Base-by-base conservation (phyloP, 2,329 filamentous ascomycete genomes). In the Fusarium sp. region DNA sequence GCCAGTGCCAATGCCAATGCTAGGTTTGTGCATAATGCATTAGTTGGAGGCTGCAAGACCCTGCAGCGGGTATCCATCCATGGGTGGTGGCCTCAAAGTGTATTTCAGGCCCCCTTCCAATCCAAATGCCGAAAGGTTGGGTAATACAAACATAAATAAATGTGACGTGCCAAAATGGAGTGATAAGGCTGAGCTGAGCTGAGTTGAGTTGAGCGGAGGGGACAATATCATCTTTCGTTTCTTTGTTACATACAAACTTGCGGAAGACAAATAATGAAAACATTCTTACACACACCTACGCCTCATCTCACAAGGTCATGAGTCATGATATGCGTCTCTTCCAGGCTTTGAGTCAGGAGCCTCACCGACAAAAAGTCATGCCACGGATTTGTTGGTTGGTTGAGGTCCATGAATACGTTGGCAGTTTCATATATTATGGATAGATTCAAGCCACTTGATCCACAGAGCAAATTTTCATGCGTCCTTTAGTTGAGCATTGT, bases 11-110 rank as follows among this genome's bases (percentile, higher is more conserved):
- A 22, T 17, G 48, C 50, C 50, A 35, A 26, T 64, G 14, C 62
- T 14, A 41, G 47, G 47, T 28, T 45, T 45, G 36, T 48, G 62
- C 62, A 64, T 64, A 51, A 42, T 63, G 58, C 57, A 60, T 60
- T 54, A 60, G 32, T 35, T 35, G 32, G 35, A 65, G 58, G 58
- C 39, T 58, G 42, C 62, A 67, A 39, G 38, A 51, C 64, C 64
- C 64, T 66, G 62, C 62, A 67, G 51, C 44, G 62, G 50, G 30
- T 58, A 28, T 38, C n/a, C 32, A 35, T 35, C 8, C 63, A 28
- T 51, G 47, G 30, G 47, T 55, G 45, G 35, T 61, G 58, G 45
- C 58, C 47, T 61, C 58, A 61, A 42, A 55, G 28, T 35, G 26
- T 59, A 38, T 51, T 39, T 30, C 12, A 41, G 20, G 24, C 51